Evolutionary conservation across 306 rosid species (phyloP), one percentile per base, ranked within the genome.

Genomic region (Astragalus glycyphyllos): DNA sequence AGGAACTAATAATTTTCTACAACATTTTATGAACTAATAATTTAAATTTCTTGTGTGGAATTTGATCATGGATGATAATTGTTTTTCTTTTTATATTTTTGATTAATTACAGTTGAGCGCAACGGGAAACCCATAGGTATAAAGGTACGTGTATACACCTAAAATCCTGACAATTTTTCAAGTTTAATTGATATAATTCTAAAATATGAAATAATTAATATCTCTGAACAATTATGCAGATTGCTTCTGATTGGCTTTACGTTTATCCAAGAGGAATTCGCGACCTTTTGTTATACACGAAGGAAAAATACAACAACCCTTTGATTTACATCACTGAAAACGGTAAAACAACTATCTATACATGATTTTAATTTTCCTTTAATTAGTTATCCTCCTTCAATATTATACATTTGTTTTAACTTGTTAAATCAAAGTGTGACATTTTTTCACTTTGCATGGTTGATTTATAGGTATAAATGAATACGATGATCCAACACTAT

Each of bases 311-410:
- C 23, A 59, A 85, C 5, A 78, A 85, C 38, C 91, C 88, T 10
- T 37, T 84, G 8, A 82, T 84, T 42, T 90, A 84, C 40, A 90
- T 90, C 1, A 90, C 87, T 5, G 94, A 88, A 69, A 88, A 85
- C 71, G 90, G 92, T 88, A 77, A 3, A 40, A 65, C 11, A 14
- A 5, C 10, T 40, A 4, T 4, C 7, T 14, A 15, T 41, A 8
- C 31, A 35, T 29, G 2, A 47, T 40, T 5, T 32, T 41, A 10
- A 7, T 7, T 44, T 11, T 20, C 15, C 9, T 51, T n/a, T 1
- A 40, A 73, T 13, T 11, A 7, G 42, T 13, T 35, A 8, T 13
- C 11, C 26, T 68, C 10, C 6, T 40, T 53, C 3, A 11, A 1
- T 26, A 26, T 26, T 26, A 26, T 26, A 26, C 31, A 4, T 26